Base-by-base conservation (phyloP, 495 filamentous ascomycete species). In the Daldinia vernicosa region DNA sequence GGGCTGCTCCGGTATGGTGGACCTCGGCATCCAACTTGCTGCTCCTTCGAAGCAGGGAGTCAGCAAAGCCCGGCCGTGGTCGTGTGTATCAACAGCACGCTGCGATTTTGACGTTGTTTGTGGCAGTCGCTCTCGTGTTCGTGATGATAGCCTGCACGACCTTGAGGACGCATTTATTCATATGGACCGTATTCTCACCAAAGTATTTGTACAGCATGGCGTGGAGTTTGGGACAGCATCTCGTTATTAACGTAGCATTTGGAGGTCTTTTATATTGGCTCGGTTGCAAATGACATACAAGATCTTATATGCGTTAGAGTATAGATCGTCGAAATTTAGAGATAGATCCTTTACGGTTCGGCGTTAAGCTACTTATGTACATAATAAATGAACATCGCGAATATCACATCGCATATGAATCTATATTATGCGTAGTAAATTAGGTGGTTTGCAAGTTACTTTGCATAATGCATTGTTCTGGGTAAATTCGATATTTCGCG, bases 181-280 rank as follows among this genome's bases (percentile, higher is more conserved):
- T 99, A 60, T 99, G 96, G 96, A 98, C 94, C 0, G 96, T 99
- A 30, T 99, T 99, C 79, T 94, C 91, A 57, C 96, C 96, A 4
- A 99, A 98, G 79, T 99, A 93, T 80, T 79, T 99, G 70, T 98
- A 95, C 77, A 89, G 86, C 55, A 89, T 96, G 80, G 93, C 89
- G 19, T 99, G 96, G 96, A 88, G 86, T 70, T 65, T 92, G 56
- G 90, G 86, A n/a, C 90, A 90, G 78, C 94, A 99, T 86, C 75
- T 94, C 59, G 77, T 82, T 53, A 84, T 94, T 45, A 93, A 92
- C 78, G 66, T 91, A 19, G 83, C 80, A 8, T 71, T 89, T 45
- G 85, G 86, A 12, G 80, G 86, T 69, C 32, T 88, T 72, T 73
- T 92, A 68, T 88, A 82, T 71, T 85, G 85, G 85, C 63, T 84